These are phyloP conservation scores for Sequoiadendron giganteum DNA, from an alignment of 75 land plant genomes.

Conservation along the genomic window DNA sequence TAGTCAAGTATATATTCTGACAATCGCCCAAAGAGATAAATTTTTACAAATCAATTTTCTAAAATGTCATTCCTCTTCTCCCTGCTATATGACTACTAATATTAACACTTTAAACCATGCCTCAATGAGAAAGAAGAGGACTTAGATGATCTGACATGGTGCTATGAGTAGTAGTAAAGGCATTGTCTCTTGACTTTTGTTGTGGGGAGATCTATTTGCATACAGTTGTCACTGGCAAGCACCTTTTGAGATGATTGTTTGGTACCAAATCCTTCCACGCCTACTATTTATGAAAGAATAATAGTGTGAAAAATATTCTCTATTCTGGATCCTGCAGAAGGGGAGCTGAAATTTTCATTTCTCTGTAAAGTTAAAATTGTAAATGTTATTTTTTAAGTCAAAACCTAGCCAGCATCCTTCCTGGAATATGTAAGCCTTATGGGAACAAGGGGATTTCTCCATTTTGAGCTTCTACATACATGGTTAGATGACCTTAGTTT, in stretches of 20 bases:
- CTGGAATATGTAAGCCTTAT: not conserved
- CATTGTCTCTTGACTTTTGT: not conserved
- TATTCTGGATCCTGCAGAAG: not conserved
- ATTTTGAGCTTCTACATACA: no score
- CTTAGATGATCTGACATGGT: not conserved
- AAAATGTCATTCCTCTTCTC: not conserved
- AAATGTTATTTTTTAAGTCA: not conserved
- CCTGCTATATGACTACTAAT: not conserved
- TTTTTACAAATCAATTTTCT: not conserved
- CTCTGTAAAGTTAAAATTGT: not conserved
- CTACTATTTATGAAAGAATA: not conserved
- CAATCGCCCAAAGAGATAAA: not conserved
- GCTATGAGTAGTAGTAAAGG: not conserved
- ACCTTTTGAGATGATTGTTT: not conserved
- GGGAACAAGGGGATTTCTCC: not conserved
- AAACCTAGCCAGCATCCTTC: not conserved
- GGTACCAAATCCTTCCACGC: not conserved
- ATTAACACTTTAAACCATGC: not conserved
- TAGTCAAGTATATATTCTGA: not conserved
- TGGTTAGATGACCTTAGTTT: no score
- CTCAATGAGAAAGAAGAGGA: not conserved
- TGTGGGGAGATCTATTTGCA: not conserved
- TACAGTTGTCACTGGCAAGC: not conserved
- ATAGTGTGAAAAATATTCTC: not conserved
- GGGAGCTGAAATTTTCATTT: not conserved